Evolutionary conservation across 768 basidiomycete genomes (phyloP).

Genomic region (Tricholoma furcatifolium): DNA sequence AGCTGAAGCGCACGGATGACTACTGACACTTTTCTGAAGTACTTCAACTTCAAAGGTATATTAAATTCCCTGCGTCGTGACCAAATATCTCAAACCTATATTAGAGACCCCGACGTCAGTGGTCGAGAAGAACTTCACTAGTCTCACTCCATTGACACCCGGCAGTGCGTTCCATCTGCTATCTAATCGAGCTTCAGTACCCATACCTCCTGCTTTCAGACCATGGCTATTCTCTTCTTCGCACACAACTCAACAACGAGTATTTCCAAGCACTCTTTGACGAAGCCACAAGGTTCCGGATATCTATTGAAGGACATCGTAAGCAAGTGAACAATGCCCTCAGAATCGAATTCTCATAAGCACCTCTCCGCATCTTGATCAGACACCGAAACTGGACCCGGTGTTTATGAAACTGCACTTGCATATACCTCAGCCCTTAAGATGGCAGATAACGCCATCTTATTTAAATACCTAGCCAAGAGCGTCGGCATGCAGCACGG

Average conservation of each 20-base stretch:
- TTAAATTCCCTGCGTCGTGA: not conserved
- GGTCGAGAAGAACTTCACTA: constrained; percentile 74
- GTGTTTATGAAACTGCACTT: constrained; percentile 84
- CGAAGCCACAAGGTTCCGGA: constrained; percentile 63
- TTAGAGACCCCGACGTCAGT: constrained; percentile 78
- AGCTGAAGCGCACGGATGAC: not conserved
- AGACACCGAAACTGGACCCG: constrained; percentile 95
- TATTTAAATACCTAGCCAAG: constrained; percentile 94
- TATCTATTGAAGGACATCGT: constrained; percentile 89
- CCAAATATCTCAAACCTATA: not conserved
- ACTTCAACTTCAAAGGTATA: constrained; percentile 87
- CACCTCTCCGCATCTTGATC: not conserved
- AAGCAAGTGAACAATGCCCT: constrained; percentile 18
- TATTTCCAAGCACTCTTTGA: constrained; percentile 93
- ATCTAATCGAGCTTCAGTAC: not conserved
- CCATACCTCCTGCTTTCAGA: constrained; percentile 42
- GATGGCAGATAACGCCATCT: constrained; percentile 88
- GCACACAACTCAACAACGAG: constrained; percentile 84
- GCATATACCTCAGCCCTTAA: constrained; percentile 76
- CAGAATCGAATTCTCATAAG: not conserved
- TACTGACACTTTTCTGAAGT: constrained; percentile 41
- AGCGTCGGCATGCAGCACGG: constrained; percentile 88
- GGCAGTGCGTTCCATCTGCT: constrained; percentile 59
- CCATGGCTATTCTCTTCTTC: constrained; percentile 94
- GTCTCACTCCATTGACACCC: constrained; percentile 79